Conservation (phyloP, 1,284 basidiomycete species). For the Malassezia arunalokei region DNA sequence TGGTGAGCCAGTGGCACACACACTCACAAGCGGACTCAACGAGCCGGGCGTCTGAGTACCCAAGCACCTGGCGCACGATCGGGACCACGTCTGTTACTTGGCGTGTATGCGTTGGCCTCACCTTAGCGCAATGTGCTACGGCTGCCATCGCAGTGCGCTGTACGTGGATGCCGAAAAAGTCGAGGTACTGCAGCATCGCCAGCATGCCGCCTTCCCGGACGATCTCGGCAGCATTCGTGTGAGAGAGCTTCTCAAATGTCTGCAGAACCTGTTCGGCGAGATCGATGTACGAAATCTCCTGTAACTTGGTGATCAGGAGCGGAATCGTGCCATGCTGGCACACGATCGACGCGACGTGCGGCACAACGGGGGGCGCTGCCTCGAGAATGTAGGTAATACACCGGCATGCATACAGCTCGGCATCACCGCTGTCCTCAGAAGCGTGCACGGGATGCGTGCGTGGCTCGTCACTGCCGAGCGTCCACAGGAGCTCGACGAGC, state of each 20-base stretch:
- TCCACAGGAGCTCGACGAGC: conserved; percentile 79
- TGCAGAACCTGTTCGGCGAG: conserved; percentile 45
- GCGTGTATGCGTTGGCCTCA: conserved; percentile 1
- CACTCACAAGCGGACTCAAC: conserved; percentile 43
- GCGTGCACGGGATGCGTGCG: conserved; percentile 15
- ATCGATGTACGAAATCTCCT: conserved; percentile 45
- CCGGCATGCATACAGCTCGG: conserved; percentile 41
- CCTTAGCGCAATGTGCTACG: conserved; percentile 36
- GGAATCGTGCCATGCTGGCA: conserved; percentile 36
- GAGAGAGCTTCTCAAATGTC: conserved; percentile 43
- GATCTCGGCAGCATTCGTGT: conserved; percentile 34
- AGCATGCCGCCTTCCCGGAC: conserved; percentile 40
- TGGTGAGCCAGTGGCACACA: conserved; percentile 34
- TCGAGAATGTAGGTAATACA: conserved; percentile 46
- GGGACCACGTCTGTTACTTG: conserved; percentile 34
- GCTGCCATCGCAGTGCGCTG: conserved; percentile 43
- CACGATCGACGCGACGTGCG: conserved; percentile 37
- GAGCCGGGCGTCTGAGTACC: conserved; percentile 37
- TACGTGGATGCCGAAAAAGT: conserved; percentile 45
- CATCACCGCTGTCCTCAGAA: conserved; percentile 26
- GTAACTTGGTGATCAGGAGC: conserved; percentile 37
- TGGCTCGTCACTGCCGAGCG: conserved; percentile 62
- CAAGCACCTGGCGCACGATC: conserved; percentile 37
- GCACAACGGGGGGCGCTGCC: conserved; percentile 43
- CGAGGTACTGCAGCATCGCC: conserved; percentile 42